phyloP scores from a whole-genome alignment of 2,329 filamentous ascomycete species.

The Berkeleyomyces basicola region DNA sequence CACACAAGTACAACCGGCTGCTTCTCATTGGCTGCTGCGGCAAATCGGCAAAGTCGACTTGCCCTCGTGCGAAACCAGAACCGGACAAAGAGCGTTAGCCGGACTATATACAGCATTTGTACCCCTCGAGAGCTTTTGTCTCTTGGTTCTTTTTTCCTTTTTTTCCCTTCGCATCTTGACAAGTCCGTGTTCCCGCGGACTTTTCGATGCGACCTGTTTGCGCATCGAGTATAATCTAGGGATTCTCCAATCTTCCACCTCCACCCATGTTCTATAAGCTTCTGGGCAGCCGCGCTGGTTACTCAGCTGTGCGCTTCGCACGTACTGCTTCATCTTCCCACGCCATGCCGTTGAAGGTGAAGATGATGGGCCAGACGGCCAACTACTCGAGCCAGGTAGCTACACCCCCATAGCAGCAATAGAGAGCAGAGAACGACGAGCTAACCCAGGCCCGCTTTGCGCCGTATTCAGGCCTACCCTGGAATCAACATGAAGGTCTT shows the following conservation, averaged over 20 bases:
- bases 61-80: neutral
- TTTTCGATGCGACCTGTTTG: constrained; percentile 5
- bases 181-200: constrained; percentile 23
- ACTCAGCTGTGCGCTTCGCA: constrained; percentile 29
- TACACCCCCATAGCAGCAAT: neutral
- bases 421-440: neutral
- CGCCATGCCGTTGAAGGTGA: constrained; percentile 68
- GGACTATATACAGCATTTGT: neutral
- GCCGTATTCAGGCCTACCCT: neutral
- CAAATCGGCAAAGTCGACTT: neutral
- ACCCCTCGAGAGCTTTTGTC: neutral
- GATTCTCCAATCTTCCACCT: neutral
- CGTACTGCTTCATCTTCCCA: constrained; percentile 22
- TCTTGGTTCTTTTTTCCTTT: neutral
- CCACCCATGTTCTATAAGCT: constrained; percentile 9
- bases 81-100: neutral
- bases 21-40: neutral
- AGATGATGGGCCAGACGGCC: constrained; percentile 27
- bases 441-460: neutral
- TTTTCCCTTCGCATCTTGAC: constrained; percentile 29
- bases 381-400: constrained; percentile 8
- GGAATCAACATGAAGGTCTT: constrained; percentile 1
- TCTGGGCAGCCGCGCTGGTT: constrained; percentile 29
- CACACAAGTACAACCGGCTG: neutral
- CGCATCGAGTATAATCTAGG: constrained; percentile 3